Percentiles rank a stretch among this genome's conserved stretches.
Evolutionary conservation across 208 protist species (phyloP).

Genomic region (Trypanosomatidae sp.): DNA sequence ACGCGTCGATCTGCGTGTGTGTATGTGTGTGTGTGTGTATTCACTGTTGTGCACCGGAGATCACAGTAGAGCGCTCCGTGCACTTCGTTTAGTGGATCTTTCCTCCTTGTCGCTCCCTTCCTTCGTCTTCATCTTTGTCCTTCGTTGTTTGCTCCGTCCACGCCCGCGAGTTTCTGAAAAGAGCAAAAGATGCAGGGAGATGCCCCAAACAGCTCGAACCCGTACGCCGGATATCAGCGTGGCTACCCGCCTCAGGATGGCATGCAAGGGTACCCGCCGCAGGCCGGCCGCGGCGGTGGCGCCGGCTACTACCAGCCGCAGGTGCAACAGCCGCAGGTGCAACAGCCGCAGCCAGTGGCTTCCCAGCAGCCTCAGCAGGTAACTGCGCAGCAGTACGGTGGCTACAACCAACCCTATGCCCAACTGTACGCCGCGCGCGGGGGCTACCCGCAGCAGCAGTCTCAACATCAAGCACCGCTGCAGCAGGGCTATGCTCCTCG

Average conservation of each 20-base stretch:
- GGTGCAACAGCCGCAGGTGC: not conserved
- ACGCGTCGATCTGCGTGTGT: not conserved
- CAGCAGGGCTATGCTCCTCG: conserved; percentile 24
- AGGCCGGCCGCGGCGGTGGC: conserved; percentile 14
- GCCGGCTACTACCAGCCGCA: conserved; percentile 26
- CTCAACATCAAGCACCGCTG: conserved; percentile 1
- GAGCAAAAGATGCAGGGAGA: conserved; percentile 25
- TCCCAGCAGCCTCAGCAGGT: conserved; percentile 9
- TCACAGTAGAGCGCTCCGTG: conserved; percentile 2
- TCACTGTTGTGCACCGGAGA: not conserved
- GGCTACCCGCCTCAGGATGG: conserved; percentile 17
- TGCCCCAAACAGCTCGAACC: conserved; percentile 25
- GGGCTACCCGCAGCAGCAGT: conserved; percentile 6
- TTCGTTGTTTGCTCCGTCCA: not conserved
- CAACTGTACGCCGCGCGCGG: conserved; percentile 2
- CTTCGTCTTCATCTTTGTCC: not conserved
- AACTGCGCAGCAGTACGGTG: conserved; percentile 15
- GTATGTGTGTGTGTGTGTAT: not conserved
- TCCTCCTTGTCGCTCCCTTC: not conserved
- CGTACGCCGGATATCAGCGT: conserved; percentile 27
- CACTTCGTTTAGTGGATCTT: conserved; percentile 22
- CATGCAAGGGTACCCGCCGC: conserved; percentile 27
- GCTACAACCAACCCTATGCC: conserved; percentile 15
- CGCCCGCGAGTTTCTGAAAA: not conserved
- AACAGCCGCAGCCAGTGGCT: not conserved